These are phyloP conservation scores for Papiliotrema flavescens DNA, from an alignment of 1,284 basidiomycete genomes.

Conservation along the genomic window DNA sequence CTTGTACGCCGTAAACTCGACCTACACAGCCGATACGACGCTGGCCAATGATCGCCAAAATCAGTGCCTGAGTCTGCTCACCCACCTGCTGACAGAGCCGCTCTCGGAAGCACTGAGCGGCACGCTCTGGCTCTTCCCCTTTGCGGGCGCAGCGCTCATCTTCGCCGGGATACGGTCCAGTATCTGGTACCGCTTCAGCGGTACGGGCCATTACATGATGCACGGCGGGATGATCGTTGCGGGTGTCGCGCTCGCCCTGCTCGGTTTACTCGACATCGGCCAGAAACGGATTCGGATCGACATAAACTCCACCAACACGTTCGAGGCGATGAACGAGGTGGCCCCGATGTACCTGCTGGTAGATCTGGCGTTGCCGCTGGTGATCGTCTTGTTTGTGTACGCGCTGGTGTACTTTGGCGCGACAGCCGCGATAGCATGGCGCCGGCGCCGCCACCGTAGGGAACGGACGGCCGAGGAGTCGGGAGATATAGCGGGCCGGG, in stretches of 20 bases:
- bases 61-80: not conserved
- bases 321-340: not conserved
- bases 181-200: conserved; percentile 17
- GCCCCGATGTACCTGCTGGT: conserved; percentile 1
- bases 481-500: no score
- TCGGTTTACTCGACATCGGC: conserved; percentile 27
- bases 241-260: conserved; percentile 14
- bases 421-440: not conserved
- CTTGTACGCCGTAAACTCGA: conserved; percentile 16
- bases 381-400: not conserved
- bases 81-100: not conserved
- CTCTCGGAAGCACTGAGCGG: conserved; percentile 14
- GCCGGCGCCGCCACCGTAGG: not conserved
- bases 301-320: not conserved
- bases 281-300: not conserved
- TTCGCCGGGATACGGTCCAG: conserved; percentile 21
- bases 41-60: not conserved
- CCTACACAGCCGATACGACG: conserved; percentile 2
- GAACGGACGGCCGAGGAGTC: no score
- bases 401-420: not conserved
- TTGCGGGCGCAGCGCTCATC: conserved; percentile 23
- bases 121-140: conserved; percentile 30
- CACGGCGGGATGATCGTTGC: conserved; percentile 11
- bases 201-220: conserved; percentile 10
- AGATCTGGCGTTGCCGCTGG: not conserved